Evolutionary conservation across 73 alveolate species (phyloP).

Genomic region (Uronychia setigera): DNA sequence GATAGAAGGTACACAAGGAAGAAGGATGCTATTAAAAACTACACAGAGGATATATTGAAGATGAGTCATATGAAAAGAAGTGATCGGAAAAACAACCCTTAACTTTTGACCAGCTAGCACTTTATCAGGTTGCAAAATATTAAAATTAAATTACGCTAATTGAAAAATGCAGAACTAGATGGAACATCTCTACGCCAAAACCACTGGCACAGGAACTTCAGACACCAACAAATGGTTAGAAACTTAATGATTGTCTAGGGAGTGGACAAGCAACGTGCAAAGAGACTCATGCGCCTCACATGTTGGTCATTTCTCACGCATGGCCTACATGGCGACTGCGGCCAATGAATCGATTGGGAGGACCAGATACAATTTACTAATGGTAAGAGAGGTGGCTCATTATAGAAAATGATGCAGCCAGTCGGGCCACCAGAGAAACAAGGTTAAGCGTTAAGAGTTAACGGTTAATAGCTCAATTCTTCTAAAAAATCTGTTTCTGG

Average conservation of each 20-base stretch:
- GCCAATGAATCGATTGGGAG: constrained; percentile 85
- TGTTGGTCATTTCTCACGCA: constrained; percentile 84
- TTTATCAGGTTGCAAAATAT: too few relatives aligned
- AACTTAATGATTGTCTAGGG: constrained; percentile 45
- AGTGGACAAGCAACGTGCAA: constrained; percentile 76
- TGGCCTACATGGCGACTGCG: constrained; percentile 85
- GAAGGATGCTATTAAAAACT: neutral
- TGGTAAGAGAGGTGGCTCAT: constrained; percentile 15
- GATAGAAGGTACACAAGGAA: neutral
- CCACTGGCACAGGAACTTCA: constrained; percentile 90
- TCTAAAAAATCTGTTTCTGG: neutral
- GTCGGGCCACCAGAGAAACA: constrained; percentile 89
- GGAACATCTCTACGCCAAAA: constrained; percentile 81
- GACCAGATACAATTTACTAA: constrained; percentile 65
- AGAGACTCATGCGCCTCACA: constrained; percentile 90
- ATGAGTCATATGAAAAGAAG: too few relatives aligned
- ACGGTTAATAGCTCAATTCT: neutral
- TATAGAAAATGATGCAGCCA: constrained; percentile 85
- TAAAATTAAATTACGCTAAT: too few relatives aligned
- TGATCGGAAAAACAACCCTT: too few relatives aligned
- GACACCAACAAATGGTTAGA: constrained; percentile 86
- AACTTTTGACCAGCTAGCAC: too few relatives aligned
- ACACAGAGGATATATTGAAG: neutral
- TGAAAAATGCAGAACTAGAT: constrained; percentile 60
- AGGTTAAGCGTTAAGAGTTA: neutral